These are phyloP conservation scores for Rhodotorula babjevae DNA, from an alignment of 768 basidiomycete species.

Conservation along the genomic window DNA sequence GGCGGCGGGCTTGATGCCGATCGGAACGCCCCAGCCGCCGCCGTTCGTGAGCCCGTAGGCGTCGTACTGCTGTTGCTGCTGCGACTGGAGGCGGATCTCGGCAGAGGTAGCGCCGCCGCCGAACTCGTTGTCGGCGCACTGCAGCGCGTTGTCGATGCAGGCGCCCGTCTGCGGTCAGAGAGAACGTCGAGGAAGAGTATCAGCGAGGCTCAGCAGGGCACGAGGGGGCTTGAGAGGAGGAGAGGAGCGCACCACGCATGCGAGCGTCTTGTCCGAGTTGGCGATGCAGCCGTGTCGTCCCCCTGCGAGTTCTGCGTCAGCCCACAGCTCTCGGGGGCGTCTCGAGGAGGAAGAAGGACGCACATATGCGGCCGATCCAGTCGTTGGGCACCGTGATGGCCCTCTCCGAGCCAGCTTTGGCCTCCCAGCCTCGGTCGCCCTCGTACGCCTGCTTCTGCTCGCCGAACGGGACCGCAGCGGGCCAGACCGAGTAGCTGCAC, in stretches of 20 bases:
- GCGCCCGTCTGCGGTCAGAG: background rate
- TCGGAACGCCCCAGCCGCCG: slow-evolving; percentile 11
- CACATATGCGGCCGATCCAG: slow-evolving; percentile 20
- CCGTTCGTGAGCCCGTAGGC: slow-evolving; percentile 15
- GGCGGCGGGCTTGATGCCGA: background rate
- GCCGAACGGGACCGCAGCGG: slow-evolving; percentile 3
- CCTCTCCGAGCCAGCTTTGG: background rate
- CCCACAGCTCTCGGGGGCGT: too few species aligned
- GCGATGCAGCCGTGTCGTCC: slow-evolving; percentile 13
- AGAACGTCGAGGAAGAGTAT: too few species aligned
- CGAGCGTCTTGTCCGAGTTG: background rate
- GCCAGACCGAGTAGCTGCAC: slow-evolving; percentile 15
- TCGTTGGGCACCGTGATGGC: background rate
- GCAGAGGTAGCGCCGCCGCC: background rate
- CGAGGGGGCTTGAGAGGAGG: too few species aligned
- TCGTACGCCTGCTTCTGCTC: background rate
- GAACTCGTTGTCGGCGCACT: slow-evolving; percentile 12
- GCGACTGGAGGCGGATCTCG: slow-evolving; percentile 3
- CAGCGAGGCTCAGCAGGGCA: too few species aligned
- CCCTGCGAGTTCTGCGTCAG: background rate
- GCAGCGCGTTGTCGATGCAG: background rate
- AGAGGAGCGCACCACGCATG: slow-evolving; percentile 9
- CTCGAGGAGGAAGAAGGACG: too few species aligned
- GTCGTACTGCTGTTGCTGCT: slow-evolving; percentile 19
- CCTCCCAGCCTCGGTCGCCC: background rate